Conservation (phyloP, 2,329 filamentous ascomycete species). For the Xylaria multiplex region DNA sequence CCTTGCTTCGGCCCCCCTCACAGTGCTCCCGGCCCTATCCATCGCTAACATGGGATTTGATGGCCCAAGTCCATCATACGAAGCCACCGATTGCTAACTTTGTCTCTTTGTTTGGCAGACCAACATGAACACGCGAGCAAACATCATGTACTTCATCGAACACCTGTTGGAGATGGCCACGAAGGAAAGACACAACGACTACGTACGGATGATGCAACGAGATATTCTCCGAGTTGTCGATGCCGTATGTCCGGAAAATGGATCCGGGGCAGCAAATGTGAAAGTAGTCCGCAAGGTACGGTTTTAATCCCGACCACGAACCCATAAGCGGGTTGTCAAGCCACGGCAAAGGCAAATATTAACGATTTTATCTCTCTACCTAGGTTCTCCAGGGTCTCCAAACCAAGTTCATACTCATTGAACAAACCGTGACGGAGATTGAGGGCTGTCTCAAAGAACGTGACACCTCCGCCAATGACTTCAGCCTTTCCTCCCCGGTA, state of each 20-base stretch:
- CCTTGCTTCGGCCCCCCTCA: neutral
- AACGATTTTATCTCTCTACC: conserved; percentile 1
- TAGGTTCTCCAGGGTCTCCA: conserved; percentile 76
- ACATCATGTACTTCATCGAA: conserved; percentile 99
- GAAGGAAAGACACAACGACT: conserved; percentile 79
- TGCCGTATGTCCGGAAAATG: conserved; percentile 86
- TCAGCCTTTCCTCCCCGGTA: conserved; percentile 62
- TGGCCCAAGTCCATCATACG: neutral
- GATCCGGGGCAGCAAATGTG: conserved; percentile 90
- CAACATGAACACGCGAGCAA: conserved; percentile 95
- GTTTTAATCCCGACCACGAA: neutral
- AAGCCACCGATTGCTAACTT: conserved; percentile 26
- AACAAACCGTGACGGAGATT: conserved; percentile 79
- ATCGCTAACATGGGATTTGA: neutral
- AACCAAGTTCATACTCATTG: conserved; percentile 76
- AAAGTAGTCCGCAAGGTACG: conserved; percentile 86
- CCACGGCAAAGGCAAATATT: conserved; percentile 17
- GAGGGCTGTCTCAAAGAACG: conserved; percentile 85
- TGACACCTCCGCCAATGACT: conserved; percentile 70
- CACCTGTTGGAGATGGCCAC: conserved; percentile 88
- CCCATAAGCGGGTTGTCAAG: neutral
- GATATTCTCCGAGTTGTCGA: conserved; percentile 94
- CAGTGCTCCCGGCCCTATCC: neutral
- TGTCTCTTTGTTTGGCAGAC: conserved; percentile 61
- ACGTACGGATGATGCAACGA: conserved; percentile 92